Conservation (phyloP, 257 asterid species). For the Petunia axillaris region DNA sequence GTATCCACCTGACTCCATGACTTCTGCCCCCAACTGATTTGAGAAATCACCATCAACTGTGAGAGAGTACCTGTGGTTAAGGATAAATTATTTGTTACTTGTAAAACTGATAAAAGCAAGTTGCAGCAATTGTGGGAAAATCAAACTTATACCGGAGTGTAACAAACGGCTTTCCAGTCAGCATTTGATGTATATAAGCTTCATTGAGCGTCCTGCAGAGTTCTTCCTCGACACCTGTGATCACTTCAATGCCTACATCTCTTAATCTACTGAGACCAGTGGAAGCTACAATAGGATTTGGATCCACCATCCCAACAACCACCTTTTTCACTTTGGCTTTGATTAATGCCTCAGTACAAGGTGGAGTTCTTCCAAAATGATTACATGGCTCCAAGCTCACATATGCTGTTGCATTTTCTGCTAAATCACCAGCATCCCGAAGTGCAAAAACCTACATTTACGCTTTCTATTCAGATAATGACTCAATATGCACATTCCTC, state of each 20-base stretch:
- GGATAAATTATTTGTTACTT: neutral
- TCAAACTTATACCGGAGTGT: constrained; percentile 62
- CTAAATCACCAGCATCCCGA: constrained; percentile 84
- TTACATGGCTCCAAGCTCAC: constrained; percentile 97
- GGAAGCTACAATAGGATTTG: constrained; percentile 87
- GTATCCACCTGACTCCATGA: constrained; percentile 68
- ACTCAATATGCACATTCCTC: neutral
- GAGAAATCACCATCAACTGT: constrained; percentile 65
- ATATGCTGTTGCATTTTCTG: constrained; percentile 82
- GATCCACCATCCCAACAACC: constrained; percentile 96
- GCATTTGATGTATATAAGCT: constrained; percentile 78
- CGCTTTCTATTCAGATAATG: neutral
- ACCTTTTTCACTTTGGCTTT: constrained; percentile 77
- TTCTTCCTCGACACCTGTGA: constrained; percentile 80
- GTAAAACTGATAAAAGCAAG: neutral
- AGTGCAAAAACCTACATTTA: constrained; percentile 77
- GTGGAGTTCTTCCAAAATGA: constrained; percentile 96
- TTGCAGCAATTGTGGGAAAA: neutral
- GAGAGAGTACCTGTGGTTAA: constrained; percentile 67
- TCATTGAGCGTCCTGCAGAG: constrained; percentile 78
- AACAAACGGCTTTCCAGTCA: constrained; percentile 75
- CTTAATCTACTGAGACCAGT: constrained; percentile 68
- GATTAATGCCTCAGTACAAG: constrained; percentile 91
- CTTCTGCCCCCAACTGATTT: constrained; percentile 62
- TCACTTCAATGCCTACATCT: constrained; percentile 82